Conservation (phyloP, 176 grass and related monocot species). For the Ampelocalamus luodianensis region DNA sequence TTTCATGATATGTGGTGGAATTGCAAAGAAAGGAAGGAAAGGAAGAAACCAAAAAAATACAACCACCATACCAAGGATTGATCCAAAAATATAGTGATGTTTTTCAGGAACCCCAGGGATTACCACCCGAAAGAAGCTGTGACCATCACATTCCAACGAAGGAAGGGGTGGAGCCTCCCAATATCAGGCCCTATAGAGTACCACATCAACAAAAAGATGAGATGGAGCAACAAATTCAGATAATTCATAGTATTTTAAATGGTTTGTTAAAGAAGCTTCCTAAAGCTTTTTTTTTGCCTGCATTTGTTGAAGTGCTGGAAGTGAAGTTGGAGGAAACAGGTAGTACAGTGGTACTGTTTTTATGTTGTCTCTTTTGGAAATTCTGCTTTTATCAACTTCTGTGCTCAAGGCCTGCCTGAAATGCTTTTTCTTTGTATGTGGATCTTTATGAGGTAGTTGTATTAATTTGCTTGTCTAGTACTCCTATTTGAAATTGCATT, state of each 20-base stretch:
- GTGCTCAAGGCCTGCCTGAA: neutral
- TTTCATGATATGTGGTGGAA: no score
- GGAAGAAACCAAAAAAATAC: no score
- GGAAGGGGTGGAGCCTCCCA: no score
- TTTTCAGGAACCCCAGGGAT: no score
- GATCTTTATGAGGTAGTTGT: neutral
- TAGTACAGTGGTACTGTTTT: neutral
- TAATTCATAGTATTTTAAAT: neutral
- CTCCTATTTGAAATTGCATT: neutral
- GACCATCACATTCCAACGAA: no score
- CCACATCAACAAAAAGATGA: no score
- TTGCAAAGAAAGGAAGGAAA: no score
- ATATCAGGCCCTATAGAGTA: no score
- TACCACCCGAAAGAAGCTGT: no score
- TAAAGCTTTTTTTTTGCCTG: neutral
- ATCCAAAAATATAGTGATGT: no score
- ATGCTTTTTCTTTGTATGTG: neutral
- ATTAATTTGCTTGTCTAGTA: neutral
- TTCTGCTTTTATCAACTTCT: neutral
- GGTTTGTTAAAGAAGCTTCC: neutral
- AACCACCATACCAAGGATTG: no score
- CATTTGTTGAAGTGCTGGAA: conserved; percentile 10
- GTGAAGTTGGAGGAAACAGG: neutral
- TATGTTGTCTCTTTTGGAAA: neutral
- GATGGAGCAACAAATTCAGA: neutral